Evolutionary conservation across 371 early-diverging fungal species (phyloP).

Genomic region (Umbelopsis sp.): DNA sequence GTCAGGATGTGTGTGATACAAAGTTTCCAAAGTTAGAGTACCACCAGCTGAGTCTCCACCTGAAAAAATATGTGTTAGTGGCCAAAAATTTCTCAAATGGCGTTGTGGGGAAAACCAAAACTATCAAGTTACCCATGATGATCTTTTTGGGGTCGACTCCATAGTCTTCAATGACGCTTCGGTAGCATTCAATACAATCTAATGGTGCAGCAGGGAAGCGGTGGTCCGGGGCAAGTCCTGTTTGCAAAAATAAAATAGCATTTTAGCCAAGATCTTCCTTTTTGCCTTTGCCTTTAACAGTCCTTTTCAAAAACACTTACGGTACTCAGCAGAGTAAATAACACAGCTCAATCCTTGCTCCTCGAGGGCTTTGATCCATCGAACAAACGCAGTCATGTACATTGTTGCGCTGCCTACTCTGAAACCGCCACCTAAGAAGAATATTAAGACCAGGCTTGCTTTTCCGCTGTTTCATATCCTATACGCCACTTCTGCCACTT

Average conservation of each 20-base stretch:
- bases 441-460: too few species aligned
- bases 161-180: conserved; percentile 42
- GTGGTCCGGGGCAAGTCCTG: conserved; percentile 39
- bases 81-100: not conserved
- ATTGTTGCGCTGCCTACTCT: conserved; percentile 40
- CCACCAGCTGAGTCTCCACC: conserved; percentile 48
- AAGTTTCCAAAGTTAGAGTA: conserved; percentile 35
- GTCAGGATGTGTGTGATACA: conserved; percentile 33
- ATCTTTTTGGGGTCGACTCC: conserved; percentile 39
- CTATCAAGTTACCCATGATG: conserved; percentile 16
- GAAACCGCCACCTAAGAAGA: conserved; percentile 41
- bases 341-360: conserved; percentile 49
- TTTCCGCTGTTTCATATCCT: too few species aligned
- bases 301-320: conserved; percentile 26
- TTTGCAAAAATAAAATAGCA: not conserved
- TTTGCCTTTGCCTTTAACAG: too few species aligned
- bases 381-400: conserved; percentile 46
- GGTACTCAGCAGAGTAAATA: conserved; percentile 57
- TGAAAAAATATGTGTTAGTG: conserved; percentile 17
- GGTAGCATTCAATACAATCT: conserved; percentile 53
- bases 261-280: too few species aligned
- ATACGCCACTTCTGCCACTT: not conserved
- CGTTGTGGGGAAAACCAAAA: not conserved
- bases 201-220: conserved; percentile 52
- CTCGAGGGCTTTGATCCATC: conserved; percentile 54